phyloP scores from a whole-genome alignment of 1,284 basidiomycete species.

The Phlebopus sp. region DNA sequence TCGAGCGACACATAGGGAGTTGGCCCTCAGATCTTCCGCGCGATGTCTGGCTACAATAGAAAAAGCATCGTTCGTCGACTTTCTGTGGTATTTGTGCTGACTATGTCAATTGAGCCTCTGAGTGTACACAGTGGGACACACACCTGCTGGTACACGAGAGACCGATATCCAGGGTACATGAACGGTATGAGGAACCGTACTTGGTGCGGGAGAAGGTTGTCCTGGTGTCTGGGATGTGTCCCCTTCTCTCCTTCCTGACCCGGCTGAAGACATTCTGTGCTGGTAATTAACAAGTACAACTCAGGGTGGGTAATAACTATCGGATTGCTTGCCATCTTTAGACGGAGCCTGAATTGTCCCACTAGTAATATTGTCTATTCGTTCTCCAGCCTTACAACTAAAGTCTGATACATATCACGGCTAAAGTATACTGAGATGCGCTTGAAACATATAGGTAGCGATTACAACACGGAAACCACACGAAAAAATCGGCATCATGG shows the following conservation, averaged over 20 bases:
- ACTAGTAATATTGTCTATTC: too few relatives aligned
- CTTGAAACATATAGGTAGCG: constrained; percentile 18
- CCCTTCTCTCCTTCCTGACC: too few relatives aligned
- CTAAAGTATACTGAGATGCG: constrained; percentile 26
- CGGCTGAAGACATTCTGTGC: too few relatives aligned
- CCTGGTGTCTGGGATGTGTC: too few relatives aligned
- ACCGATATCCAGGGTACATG: too few relatives aligned
- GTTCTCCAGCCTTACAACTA: neutral
- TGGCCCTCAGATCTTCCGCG: constrained; percentile 52
- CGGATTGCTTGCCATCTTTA: too few relatives aligned
- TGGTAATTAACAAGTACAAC: too few relatives aligned
- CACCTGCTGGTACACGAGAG: constrained; percentile 14
- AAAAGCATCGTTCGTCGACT: constrained; percentile 71
- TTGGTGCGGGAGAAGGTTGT: too few relatives aligned
- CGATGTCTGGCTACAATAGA: constrained; percentile 66
- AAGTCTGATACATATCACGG: constrained; percentile 20
- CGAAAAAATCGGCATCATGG: constrained; percentile 13
- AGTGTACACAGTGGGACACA: constrained; percentile 4
- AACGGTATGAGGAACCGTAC: too few relatives aligned
- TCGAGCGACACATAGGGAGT: constrained; percentile 60
- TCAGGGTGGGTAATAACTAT: too few relatives aligned
- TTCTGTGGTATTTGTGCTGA: constrained; percentile 55
- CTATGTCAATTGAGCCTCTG: neutral
- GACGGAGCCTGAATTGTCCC: too few relatives aligned
- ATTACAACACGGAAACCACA: constrained; percentile 14